These are phyloP conservation scores for Aspergillus nidulans DNA, from an alignment of 495 filamentous ascomycete species.

Conservation along the genomic window DNA sequence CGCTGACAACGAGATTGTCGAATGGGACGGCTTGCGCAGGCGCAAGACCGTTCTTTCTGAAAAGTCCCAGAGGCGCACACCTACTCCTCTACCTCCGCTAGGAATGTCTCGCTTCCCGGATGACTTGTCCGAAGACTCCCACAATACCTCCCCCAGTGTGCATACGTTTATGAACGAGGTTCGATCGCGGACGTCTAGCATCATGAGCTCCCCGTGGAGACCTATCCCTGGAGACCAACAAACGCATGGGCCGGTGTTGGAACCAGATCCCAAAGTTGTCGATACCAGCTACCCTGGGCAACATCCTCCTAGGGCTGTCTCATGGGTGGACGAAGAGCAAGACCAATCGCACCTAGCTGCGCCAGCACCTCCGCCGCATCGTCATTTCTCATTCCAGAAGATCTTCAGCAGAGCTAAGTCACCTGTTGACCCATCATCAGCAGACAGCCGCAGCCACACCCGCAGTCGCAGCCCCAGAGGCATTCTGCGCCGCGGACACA, in stretches of 20 bases:
- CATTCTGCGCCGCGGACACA: constrained; percentile 46
- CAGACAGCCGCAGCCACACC: neutral
- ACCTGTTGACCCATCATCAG: constrained; percentile 26
- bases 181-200: constrained; percentile 43
- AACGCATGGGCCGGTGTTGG: constrained; percentile 25
- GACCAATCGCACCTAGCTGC: neutral
- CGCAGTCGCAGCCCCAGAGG: constrained; percentile 7
- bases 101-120: constrained; percentile 85
- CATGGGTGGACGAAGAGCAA: constrained; percentile 34
- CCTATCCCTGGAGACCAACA: constrained; percentile 30
- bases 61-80: constrained; percentile 27
- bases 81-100: constrained; percentile 68
- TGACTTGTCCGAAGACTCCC: constrained; percentile 32
- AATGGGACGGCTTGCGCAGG: constrained; percentile 91
- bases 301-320: constrained; percentile 17
- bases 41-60: constrained; percentile 67
- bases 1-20: constrained; percentile 68
- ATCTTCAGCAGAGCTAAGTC: constrained; percentile 56
- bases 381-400: constrained; percentile 90
- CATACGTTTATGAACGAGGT: constrained; percentile 55
- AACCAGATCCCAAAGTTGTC: constrained; percentile 31
- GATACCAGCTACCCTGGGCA: constrained; percentile 37
- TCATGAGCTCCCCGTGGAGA: constrained; percentile 32
- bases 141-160: constrained; percentile 30
- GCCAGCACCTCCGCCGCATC: constrained; percentile 25